phyloP scores from a whole-genome alignment of 2,329 filamentous ascomycete genomes.

The Fusarium nodosum region DNA sequence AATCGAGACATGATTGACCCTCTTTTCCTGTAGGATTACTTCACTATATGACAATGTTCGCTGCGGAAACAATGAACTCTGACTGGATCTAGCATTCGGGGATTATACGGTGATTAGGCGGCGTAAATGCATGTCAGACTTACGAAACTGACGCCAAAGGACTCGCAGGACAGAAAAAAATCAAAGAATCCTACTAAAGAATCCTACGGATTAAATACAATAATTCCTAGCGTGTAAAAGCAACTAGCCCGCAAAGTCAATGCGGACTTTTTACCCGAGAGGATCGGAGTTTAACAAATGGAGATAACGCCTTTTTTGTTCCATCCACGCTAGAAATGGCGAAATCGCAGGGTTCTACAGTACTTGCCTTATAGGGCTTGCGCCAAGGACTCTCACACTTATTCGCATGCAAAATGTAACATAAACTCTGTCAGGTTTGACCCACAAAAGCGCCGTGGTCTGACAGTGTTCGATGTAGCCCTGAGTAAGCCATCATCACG shows the following conservation, averaged over 20 bases:
- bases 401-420: neutral
- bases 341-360: slow-evolving; percentile 3
- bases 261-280: neutral
- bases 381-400: slow-evolving; percentile 5
- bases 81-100: neutral
- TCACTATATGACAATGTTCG: neutral
- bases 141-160: neutral
- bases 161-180: neutral
- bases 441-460: slow-evolving; percentile 2
- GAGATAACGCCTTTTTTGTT: neutral
- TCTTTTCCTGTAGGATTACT: neutral
- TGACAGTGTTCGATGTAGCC: neutral
- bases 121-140: slow-evolving; percentile 2
- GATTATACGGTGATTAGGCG: neutral
- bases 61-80: neutral
- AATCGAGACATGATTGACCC: neutral
- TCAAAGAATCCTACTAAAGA: neutral
- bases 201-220: slow-evolving; percentile 4
- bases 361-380: slow-evolving; percentile 5
- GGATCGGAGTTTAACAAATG: neutral
- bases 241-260: neutral
- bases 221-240: neutral
- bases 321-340: slow-evolving; percentile 9
- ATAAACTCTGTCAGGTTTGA: neutral
- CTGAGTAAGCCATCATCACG: neutral